Base-by-base conservation (phyloP, 495 filamentous ascomycete genomes). In the Penicillium soppii region DNA sequence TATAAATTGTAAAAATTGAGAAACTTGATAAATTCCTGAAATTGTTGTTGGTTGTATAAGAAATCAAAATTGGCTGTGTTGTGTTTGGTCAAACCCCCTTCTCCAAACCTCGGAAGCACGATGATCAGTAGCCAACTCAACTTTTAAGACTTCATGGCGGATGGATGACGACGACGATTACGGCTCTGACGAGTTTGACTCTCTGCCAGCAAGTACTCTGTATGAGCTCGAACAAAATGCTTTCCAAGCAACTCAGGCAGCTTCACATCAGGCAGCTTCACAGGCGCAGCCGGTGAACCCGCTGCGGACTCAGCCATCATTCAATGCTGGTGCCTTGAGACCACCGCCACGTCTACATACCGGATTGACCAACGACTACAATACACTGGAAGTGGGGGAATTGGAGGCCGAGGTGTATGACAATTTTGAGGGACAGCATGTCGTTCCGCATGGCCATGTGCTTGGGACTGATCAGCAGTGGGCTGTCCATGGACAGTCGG, bases 171-270 rank as follows among this genome's bases (percentile, higher is more conserved):
- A 80, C 57, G 82, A 86, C 65, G 84, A 85, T 45, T 77, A 75
- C 62, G 86, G 85, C 69, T 83, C 76, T 53, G 86, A 86, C 64
- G 80, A 86, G 56, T 72, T 84, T 54, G 82, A 84, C 57, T 73
- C 70, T 47, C 65, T 86, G 39, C 78, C 81, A 36, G 57, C 72
- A 20, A 67, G 78, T 53, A 72, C 77, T 12, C 68, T 82, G 42
- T 63, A 71, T 35, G 68, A 81, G 56, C 62, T 86, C 21, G 81
- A 85, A 60, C 71, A 83, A 50, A 70, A 73, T 66, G 80, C 81
- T 13, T 72, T 74, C 32, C 71, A 68, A 50, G 73, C 75, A 25
- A 84, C 76, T 4, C 82, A 81, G 56, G 68, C n/a, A n/a, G n/a
- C 54, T 17, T 37, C 29, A 32, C n/a, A n/a, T n/a, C n/a, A n/a